phyloP scores from a whole-genome alignment of 2,329 filamentous ascomycete species.

The Sphaceloma murrayae region DNA sequence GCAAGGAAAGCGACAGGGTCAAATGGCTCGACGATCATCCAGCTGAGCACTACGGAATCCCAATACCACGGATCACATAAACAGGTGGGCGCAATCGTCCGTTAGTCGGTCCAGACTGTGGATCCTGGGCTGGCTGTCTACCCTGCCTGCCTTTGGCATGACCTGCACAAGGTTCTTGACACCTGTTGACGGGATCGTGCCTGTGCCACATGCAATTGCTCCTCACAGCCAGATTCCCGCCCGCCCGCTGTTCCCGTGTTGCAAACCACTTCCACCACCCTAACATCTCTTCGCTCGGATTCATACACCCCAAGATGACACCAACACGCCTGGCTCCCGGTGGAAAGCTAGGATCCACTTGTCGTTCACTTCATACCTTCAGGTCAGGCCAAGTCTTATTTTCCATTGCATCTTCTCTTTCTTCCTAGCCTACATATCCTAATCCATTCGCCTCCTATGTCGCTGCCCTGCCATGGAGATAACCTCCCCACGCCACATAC shows the following conservation, averaged over 20 bases:
- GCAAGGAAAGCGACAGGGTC: too few relatives aligned
- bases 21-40: neutral
- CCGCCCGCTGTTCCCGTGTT: conserved; percentile 7
- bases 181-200: too few relatives aligned
- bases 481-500: neutral
- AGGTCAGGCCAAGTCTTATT: conserved; percentile 2
- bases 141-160: conserved; percentile 3
- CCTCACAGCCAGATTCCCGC: conserved; percentile 13
- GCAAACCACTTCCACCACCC: too few relatives aligned
- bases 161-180: conserved; percentile 1
- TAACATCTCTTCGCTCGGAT: too few relatives aligned
- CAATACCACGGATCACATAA: neutral
- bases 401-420: too few relatives aligned
- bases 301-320: conserved; percentile 4
- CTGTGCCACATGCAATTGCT: too few relatives aligned
- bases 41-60: conserved; percentile 10
- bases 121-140: conserved; percentile 9
- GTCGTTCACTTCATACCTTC: conserved; percentile 4
- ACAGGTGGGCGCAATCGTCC: neutral
- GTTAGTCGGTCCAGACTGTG: too few relatives aligned
- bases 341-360: conserved; percentile 5
- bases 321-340: conserved; percentile 1
- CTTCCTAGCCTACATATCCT: conserved; percentile 1
- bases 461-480: too few relatives aligned
- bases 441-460: neutral